Evolutionary conservation across 192 early-diverging fungal species (phyloP).

Genomic region (Diversispora eburnea): DNA sequence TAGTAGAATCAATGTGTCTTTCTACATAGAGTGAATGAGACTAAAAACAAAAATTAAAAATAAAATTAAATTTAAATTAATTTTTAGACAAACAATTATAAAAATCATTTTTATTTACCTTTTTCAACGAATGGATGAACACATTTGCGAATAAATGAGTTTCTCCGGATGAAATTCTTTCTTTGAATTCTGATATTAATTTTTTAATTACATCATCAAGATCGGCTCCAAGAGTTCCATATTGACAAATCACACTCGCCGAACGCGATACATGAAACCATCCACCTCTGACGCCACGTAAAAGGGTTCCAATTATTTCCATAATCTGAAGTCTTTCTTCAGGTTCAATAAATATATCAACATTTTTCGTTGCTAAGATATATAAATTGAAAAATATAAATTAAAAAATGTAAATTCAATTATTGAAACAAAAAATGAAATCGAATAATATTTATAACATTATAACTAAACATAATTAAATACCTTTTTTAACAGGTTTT

Average conservation of each 20-base stretch:
- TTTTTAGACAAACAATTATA: background rate
- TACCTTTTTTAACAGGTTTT: background rate
- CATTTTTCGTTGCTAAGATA: background rate
- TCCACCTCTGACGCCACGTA: slow-evolving; percentile 41
- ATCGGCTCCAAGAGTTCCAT: slow-evolving; percentile 37
- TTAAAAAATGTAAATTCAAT: background rate
- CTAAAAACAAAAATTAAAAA: background rate
- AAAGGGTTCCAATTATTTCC: slow-evolving; percentile 37
- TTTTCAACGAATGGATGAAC: slow-evolving; percentile 41
- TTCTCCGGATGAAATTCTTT: slow-evolving; percentile 30
- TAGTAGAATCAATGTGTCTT: slow-evolving; percentile 28
- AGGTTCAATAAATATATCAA: slow-evolving; percentile 8
- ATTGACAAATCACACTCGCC: slow-evolving; percentile 34
- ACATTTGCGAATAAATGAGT: slow-evolving; percentile 34
- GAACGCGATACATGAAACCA: slow-evolving; percentile 41
- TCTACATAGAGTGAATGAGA: slow-evolving; percentile 36
- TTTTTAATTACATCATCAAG: slow-evolving; percentile 46
- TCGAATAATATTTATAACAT: background rate
- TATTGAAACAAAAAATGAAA: background rate
- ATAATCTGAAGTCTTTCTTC: slow-evolving; percentile 36
- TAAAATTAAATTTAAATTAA: background rate
- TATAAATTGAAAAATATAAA: slow-evolving; percentile 4
- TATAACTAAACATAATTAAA: background rate
- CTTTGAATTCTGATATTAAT: slow-evolving; percentile 40
- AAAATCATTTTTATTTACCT: slow-evolving; percentile 32